Base-by-base conservation (phyloP, 73 alveolate genomes). In the Paramecium sonneborni region DNA sequence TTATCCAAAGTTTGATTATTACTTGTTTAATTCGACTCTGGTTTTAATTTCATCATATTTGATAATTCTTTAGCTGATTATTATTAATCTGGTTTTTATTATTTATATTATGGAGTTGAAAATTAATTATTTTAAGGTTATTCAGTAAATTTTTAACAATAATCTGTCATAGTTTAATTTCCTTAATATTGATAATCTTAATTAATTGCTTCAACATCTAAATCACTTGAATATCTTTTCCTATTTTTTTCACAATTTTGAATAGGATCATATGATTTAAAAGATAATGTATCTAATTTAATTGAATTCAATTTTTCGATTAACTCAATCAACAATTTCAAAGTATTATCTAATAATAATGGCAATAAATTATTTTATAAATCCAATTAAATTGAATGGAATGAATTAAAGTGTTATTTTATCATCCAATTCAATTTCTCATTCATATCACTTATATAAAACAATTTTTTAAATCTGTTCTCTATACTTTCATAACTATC, bases 21-120 rank as follows among this genome's bases (percentile, higher is more conserved):
- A 10, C 84, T 62, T 2, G 84, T 62, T 12, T 62, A 58, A 62
- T 44, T 62, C 8, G 84, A 62, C 10, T 62, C 84, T 12, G 84
- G 84, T 26, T 62, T 62, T 9, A 46, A 62, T 62, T 62, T 62
- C 84, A 62, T 62, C 84, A 62, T 62, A 62, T 32, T 62, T 62
- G 5, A 62, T 62, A 62, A 26, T 62, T 62, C 3, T 30, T 44
- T 26, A 12, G 84, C 84, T 1, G 84, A 62, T 62, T 62, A 62
- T 30, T 62, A 62, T 30, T 62, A 26, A 14, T 26, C 26, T 62
- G 48, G 48, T 62, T 62, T 4, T 62, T 26, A 24, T 62, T 62
- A 14, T 62, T 30, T 62, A 30, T 62, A 30, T 62, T 26, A 24
- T 62, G 39, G 84, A 62, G 68, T 52, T 7, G 68, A 52, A 52